Base-by-base conservation (phyloP, 805 yeast genomes). In the Saturnispora diversa region DNA sequence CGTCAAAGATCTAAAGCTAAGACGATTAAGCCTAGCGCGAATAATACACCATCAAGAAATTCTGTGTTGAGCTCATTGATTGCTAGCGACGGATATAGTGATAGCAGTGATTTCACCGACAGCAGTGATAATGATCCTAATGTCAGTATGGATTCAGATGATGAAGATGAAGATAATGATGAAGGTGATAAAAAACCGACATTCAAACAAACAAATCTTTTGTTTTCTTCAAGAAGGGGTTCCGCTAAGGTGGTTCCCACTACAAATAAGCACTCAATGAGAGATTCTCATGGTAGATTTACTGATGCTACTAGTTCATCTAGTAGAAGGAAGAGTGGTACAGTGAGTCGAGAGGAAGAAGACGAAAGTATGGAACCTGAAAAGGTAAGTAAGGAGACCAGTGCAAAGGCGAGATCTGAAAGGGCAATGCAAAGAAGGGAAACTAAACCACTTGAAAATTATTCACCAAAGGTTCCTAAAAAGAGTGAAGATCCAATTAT, bases 371-470 rank as follows among this genome's bases (percentile, higher is more conserved):
- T 23, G 22, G 28, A 17, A 34, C 23, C 17, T 6, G 21, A 34
- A 10, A 5, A 34, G 16, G 21, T 19, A 25, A 24, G 20, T 22
- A 34, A 26, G 12, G 12, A 16, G 19, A 10, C n/a, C 4, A 36
- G 16, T 20, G 29, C 32, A 6, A 36, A 36, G 11, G 29, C 39
- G 12, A 27, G 39, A 15, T 27, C 39, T 17, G 34, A 37, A 20
- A 29, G 34, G 27, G 22, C 23, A 10, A 17, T 37, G 10, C 39
- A 37, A 23, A 37, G 39, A 22, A 38, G 37, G 16, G 28, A 16
- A 34, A 24, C 37, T 16, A 34, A 16, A 12, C 33, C 31, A 15
- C 23, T 26, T n/a, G 36, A 38, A 13, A 19, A 15, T 12, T 12
- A 13, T 17, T 11, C 16, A 37, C 34, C 27, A 21, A 37, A 29